Base-by-base conservation (phyloP, 176 grass and related monocot species). In the Triticum urartu region DNA sequence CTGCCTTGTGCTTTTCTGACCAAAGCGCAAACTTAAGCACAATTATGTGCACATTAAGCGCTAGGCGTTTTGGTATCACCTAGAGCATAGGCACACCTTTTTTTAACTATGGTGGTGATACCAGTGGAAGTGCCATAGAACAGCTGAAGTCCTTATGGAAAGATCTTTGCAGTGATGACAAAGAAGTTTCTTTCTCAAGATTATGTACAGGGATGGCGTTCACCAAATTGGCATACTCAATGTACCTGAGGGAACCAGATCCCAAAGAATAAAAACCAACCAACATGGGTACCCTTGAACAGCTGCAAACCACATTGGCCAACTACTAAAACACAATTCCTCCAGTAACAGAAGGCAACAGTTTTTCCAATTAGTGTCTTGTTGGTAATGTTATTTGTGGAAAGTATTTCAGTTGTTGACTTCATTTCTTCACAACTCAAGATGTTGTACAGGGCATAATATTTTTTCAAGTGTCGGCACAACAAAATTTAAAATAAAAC, bases 181-280 rank as follows among this genome's bases (percentile, higher is more conserved):
- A 56, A 72, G 17, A 81, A 72, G 43, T 61, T 83, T 72, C 77
- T 26, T 71, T 62, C 80, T 86, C 4, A 60, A 61, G 60, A 75
- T 12, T 14, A 69, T 80, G 21, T 35, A 18, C 26, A 22, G 4
- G 77, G 36, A 59, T 79, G 20, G 33, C 22, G 33, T 82, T 68
- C 70, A 67, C 48, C 70, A 60, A 75, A 63, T 21, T 35, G 26
- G 10, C 25, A 83, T 70, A 78, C 26, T 26, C n/a, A 6, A 39
- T 52, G 28, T 24, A 34, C 33, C 56, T 62, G 60, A 81, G 14
- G 56, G 47, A 81, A 10, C n/a, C 2, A 48, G 13, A 69, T 69
- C 26, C 25, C 52, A 64, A 62, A 63, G 28, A 76, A 68, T 63
- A 61, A 67, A 81, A 2, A 85, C 63, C 7, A 48, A 70, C 28